Conservation (phyloP, 371 early-diverging fungal genomes). For the Nematocida ausubeli region DNA sequence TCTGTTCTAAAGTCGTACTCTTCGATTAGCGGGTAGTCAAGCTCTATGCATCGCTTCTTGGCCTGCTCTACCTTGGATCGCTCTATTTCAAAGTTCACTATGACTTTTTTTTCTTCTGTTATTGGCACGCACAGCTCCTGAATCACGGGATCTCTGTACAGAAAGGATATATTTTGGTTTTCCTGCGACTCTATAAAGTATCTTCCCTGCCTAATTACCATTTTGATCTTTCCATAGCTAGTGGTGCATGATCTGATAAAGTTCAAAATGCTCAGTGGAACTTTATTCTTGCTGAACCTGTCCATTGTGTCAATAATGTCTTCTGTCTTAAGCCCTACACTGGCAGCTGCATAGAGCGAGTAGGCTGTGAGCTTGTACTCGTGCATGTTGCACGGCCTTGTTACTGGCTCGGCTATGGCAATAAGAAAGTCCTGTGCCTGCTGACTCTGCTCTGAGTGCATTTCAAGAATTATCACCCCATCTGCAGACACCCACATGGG, state of each 20-base stretch:
- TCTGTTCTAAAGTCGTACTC: constrained; percentile 97
- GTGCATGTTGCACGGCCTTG: constrained; percentile 85
- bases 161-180: constrained; percentile 75
- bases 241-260: constrained; percentile 82
- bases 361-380: constrained; percentile 94
- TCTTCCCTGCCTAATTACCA: constrained; percentile 86
- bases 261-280: constrained; percentile 78
- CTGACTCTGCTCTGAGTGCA: constrained; percentile 81
- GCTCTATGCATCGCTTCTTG: constrained; percentile 82
- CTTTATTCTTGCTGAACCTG: constrained; percentile 76
- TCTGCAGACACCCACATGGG: constrained; percentile 91
- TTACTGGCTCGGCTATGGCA: constrained; percentile 94
- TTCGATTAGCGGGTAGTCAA: constrained; percentile 92
- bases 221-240: constrained; percentile 90
- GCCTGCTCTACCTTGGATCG: constrained; percentile 73
- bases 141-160: constrained; percentile 78
- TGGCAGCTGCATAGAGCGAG: constrained; percentile 96
- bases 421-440: constrained; percentile 94
- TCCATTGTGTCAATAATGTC: constrained; percentile 86
- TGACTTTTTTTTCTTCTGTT: constrained; percentile 30
- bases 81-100: constrained; percentile 81
- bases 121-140: constrained; percentile 37
- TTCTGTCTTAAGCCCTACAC: constrained; percentile 88
- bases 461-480: constrained; percentile 88
- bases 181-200: constrained; percentile 81